Conservation (phyloP, 768 basidiomycete species). For the Naganishia randhawae region DNA sequence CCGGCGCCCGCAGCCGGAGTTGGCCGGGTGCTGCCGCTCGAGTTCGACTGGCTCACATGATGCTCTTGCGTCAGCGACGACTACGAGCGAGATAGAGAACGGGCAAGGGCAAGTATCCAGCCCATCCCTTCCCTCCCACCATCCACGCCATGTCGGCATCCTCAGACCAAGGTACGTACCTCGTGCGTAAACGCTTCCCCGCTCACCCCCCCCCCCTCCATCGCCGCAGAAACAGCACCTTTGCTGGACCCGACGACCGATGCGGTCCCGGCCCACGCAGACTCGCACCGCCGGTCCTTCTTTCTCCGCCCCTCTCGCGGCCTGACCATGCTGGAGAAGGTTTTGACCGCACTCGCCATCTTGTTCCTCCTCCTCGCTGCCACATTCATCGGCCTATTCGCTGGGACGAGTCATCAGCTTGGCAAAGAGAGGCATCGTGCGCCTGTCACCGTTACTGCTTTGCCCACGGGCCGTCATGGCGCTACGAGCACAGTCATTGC, state of each 20-base stretch:
- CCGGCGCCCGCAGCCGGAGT: no score
- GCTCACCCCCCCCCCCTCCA: no score
- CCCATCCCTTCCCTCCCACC: no score
- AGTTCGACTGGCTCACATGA: neutral
- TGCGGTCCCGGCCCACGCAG: conserved; percentile 13
- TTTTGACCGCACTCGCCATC: conserved; percentile 71
- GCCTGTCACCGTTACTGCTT: conserved; percentile 21
- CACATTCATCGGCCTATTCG: conserved; percentile 88
- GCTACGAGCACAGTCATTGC: conserved; percentile 42
- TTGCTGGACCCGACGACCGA: conserved; percentile 38
- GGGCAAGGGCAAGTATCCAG: neutral
- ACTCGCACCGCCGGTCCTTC: conserved; percentile 17
- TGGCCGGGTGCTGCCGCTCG: neutral
- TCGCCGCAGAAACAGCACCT: conserved; percentile 45
- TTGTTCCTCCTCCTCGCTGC: conserved; percentile 75
- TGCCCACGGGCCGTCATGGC: conserved; percentile 9
- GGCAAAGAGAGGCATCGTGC: conserved; percentile 49
- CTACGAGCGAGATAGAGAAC: no score
- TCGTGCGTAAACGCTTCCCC: neutral
- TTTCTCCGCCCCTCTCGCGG: conserved; percentile 47
- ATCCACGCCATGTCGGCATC: conserved; percentile 2
- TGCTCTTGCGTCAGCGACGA: neutral
- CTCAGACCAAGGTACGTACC: neutral
- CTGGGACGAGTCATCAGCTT: conserved; percentile 77
- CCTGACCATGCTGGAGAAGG: conserved; percentile 75